Base-by-base conservation (phyloP, 352 stramenopile genomes). In the Halophytophthora polymorphica region DNA sequence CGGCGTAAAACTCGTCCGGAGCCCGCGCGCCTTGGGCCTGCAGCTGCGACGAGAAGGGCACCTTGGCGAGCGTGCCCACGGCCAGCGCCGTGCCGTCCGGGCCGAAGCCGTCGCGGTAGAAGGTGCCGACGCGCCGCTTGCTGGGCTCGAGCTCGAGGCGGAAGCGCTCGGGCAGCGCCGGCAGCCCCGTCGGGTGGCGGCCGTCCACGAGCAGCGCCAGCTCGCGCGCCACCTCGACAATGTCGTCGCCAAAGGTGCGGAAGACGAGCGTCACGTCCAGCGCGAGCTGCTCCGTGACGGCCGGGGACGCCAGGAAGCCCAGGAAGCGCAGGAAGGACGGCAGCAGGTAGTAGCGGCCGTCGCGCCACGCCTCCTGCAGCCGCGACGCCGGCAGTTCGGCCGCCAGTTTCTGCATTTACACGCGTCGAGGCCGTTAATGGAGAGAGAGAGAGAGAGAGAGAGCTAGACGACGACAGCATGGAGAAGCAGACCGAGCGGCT, bases 201-300 rank as follows among this genome's bases (percentile, higher is more conserved):
- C 84, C 82, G 2, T 81, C 60, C 3, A 81, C 67, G 5, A 94
- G 59, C 18, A 93, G 52, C 34, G 88, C 73, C 15, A 94, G 49
- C 49, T 94, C 83, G 47, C 75, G 77, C 12, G 76, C 77, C 23
- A 93, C 80, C 39, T 91, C 73, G 0, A 74, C 64, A 45, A 90
- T 77, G 45, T 94, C 83, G 35, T 92, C 77, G 1, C 83, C 83
- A 60, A 94, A 92, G 2, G 82, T 94, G 19, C 83, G 77, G 55
- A 90, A 90, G 28, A 90, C 72, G 7, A 93, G 59, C 42, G 79
- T 79, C 34, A 86, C 61, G 39, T 85, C 64, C 23, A 69, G 6
- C 2, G 64, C 44, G 23, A 57, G 48, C 54, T 66, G 45, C 35
- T 64, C 34, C 8, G 41, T 47, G 21, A 69, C 35, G 18, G 60